A percentile compares a stretch with the other conserved stretches of the same genome.
These are phyloP conservation scores for Teunomyces tritomae DNA, from an alignment of 805 yeast genomes.

Conservation along the genomic window DNA sequence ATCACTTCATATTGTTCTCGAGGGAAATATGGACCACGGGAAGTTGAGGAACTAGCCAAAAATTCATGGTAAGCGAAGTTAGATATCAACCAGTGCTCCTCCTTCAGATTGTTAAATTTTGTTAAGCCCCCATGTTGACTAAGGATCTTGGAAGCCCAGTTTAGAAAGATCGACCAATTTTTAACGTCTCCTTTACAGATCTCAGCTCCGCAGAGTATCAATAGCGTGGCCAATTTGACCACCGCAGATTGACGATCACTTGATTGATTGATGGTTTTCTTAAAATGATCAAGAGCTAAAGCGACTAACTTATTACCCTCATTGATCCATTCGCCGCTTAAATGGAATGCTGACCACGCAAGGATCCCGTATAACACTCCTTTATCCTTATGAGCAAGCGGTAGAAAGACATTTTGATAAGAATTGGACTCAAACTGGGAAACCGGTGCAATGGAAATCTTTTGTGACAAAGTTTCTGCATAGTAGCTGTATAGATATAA, in stretches of 20 bases:
- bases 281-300: constrained; percentile 45
- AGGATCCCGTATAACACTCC: constrained; percentile 52
- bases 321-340: constrained; percentile 43
- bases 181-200: constrained; percentile 79
- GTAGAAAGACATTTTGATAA: constrained; percentile 51
- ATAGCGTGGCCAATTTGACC: constrained; percentile 57
- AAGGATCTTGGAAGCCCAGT: constrained; percentile 64
- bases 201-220: constrained; percentile 75
- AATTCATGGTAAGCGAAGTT: constrained; percentile 82
- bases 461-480: constrained; percentile 41
- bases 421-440: constrained; percentile 46
- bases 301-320: constrained; percentile 51
- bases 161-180: constrained; percentile 67
- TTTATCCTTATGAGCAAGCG: constrained; percentile 51
- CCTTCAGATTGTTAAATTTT: constrained; percentile 48
- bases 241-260: constrained; percentile 34
- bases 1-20: constrained; percentile 56
- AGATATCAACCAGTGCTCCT: constrained; percentile 69
- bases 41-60: constrained; percentile 57
- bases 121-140: constrained; percentile 62
- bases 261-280: constrained; percentile 14
- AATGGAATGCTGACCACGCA: constrained; percentile 56
- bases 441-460: constrained; percentile 47
- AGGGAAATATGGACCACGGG: constrained; percentile 65
- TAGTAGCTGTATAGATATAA: constrained; percentile 47